phyloP scores from a whole-genome alignment of 495 filamentous ascomycete species.

The Neurospora tetrasperma region DNA sequence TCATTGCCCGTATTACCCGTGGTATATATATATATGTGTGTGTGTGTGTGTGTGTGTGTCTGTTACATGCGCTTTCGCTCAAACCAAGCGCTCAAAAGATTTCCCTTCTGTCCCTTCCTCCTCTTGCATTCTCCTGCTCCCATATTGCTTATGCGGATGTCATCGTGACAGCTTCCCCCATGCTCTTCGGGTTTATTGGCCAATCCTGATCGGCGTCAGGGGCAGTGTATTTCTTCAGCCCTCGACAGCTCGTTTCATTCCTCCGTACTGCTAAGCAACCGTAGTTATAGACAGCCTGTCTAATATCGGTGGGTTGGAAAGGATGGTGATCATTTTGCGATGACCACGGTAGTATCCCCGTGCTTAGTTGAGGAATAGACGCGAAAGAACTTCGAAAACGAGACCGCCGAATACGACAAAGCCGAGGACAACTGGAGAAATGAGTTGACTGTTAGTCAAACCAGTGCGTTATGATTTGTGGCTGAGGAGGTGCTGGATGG shows the following conservation, averaged over 20 bases:
- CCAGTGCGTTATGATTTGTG: not conserved
- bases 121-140: not conserved
- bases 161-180: not conserved
- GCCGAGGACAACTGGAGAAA: slow-evolving; percentile 51
- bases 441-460: not conserved
- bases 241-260: not conserved
- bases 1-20: not conserved
- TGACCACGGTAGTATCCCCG: not conserved
- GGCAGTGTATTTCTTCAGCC: not conserved
- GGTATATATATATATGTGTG: not conserved
- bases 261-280: not conserved
- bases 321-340: not conserved
- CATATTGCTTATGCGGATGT: not conserved
- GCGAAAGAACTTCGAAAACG: slow-evolving; percentile 66
- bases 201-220: not conserved
- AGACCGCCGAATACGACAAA: slow-evolving; percentile 82
- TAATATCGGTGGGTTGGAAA: not conserved
- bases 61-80: not conserved
- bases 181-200: not conserved
- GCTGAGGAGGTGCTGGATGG: slow-evolving; percentile 6
- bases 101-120: not conserved
- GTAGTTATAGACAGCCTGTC: not conserved
- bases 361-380: slow-evolving; percentile 55
- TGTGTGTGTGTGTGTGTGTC: not conserved
- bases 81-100: not conserved